Conservation (phyloP, 441 rosid species). For the Omphalea diandra region DNA sequence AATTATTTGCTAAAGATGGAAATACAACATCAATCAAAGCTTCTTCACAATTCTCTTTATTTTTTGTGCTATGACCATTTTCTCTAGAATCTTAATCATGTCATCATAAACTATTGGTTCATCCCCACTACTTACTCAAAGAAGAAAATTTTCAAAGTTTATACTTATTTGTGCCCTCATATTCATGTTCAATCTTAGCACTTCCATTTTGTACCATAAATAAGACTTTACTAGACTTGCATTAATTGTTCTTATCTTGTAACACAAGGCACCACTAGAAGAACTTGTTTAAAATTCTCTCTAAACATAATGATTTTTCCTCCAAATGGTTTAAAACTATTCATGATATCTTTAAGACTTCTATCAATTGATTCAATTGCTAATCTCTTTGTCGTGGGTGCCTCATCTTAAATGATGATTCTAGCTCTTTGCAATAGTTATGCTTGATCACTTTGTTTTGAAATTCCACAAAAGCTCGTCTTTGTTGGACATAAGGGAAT, state of each 20-base stretch:
- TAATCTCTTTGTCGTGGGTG: background rate
- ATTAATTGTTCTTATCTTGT: background rate
- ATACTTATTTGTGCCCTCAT: background rate
- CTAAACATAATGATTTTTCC: background rate
- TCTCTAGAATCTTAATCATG: background rate
- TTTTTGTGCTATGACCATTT: background rate
- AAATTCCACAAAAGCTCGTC: too few relatives aligned
- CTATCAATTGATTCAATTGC: background rate
- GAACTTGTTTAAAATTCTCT: background rate
- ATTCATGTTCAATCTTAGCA: background rate
- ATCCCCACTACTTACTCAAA: background rate
- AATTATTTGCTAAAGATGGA: background rate
- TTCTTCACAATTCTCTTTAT: background rate
- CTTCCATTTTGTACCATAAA: background rate
- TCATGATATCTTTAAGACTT: background rate
- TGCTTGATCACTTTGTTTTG: background rate
- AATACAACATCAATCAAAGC: background rate
- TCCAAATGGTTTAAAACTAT: too few relatives aligned
- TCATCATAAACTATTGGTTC: background rate
- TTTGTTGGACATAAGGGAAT: background rate
- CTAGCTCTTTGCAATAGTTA: background rate
- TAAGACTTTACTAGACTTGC: background rate
- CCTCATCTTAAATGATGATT: too few relatives aligned
- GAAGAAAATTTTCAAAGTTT: background rate
- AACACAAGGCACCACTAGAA: background rate